Conservation (phyloP, 23 red algal genomes). For the Pyropia haitanensis region DNA sequence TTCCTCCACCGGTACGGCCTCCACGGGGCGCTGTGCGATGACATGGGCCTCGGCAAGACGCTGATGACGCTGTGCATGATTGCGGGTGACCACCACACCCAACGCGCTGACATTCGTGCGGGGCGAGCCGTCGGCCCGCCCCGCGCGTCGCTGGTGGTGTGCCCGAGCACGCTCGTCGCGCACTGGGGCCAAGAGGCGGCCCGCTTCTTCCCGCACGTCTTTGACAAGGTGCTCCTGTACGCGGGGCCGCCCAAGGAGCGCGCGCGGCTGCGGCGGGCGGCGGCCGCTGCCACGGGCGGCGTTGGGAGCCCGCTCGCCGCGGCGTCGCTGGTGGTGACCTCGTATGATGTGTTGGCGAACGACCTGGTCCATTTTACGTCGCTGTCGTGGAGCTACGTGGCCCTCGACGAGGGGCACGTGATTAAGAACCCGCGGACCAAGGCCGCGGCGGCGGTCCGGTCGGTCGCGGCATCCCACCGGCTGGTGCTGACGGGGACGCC, state of each 20-base stretch:
- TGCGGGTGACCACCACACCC: constrained; percentile 24
- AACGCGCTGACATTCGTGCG: not conserved
- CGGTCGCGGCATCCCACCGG: constrained; percentile 55
- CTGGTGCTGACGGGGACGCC: constrained; percentile 91
- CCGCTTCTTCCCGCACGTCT: constrained; percentile 70
- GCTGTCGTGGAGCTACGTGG: constrained; percentile 69
- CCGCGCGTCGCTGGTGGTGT: constrained; percentile 55
- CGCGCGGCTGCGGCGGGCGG: constrained; percentile 6
- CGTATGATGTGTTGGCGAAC: constrained; percentile 77
- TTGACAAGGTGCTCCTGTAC: constrained; percentile 71
- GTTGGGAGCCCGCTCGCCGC: not conserved
- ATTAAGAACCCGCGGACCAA: constrained; percentile 92
- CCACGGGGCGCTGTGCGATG: constrained; percentile 95
- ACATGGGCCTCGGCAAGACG: constrained; percentile 99
- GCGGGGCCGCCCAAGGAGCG: constrained; percentile 52
- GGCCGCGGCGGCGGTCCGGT: constrained; percentile 70
- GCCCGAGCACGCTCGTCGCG: constrained; percentile 71
- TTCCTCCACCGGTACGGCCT: constrained; percentile 90
- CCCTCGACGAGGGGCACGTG: constrained; percentile 93
- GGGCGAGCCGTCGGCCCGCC: not conserved
- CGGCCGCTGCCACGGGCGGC: no score
- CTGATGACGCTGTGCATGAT: constrained; percentile 98
- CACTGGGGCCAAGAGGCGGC: constrained; percentile 86
- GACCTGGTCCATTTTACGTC: constrained; percentile 51
- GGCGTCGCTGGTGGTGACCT: constrained; percentile 54